phyloP scores from a whole-genome alignment of 345 rosid genomes.

The Acer negundo region DNA sequence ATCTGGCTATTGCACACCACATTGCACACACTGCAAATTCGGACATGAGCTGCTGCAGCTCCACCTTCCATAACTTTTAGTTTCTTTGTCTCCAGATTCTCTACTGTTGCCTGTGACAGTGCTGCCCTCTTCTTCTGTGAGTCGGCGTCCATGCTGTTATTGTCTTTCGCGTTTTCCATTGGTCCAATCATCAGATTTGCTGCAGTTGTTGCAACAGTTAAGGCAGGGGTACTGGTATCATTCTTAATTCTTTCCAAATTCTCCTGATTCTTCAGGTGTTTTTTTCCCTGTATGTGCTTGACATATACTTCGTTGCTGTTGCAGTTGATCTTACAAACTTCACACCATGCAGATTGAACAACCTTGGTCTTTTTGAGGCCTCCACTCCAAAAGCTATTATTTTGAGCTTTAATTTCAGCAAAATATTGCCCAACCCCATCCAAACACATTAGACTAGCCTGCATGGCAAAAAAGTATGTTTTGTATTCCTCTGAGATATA shows the following conservation, averaged over 20 bases:
- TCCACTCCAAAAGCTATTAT: constrained; percentile 23
- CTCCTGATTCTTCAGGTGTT: constrained; percentile 31
- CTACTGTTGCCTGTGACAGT: constrained; percentile 10
- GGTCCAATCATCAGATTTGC: constrained; percentile 15
- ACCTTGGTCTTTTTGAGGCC: constrained; percentile 23
- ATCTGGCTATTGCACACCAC: constrained; percentile 48
- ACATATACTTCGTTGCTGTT: constrained; percentile 25
- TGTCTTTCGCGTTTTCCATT: constrained; percentile 8
- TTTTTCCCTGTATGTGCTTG: constrained; percentile 31
- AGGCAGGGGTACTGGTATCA: constrained; percentile 16
- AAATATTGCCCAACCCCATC: constrained; percentile 27
- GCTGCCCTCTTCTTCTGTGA: constrained; percentile 9
- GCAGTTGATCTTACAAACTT: constrained; percentile 33
- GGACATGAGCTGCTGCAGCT: constrained; percentile 38
- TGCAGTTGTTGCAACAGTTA: constrained; percentile 9
- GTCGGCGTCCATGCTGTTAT: background rate
- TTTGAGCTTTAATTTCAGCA: constrained; percentile 24
- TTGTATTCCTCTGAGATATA: background rate
- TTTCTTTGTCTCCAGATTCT: constrained; percentile 43
- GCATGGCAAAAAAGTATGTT: constrained; percentile 11
- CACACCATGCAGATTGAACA: constrained; percentile 33
- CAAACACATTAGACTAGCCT: constrained; percentile 22
- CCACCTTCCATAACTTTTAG: constrained; percentile 40
- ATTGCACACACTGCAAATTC: constrained; percentile 39
- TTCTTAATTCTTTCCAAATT: constrained; percentile 29